Conservation (phyloP, 2,329 filamentous ascomycete genomes). For the Trichothecium sympodiale region DNA sequence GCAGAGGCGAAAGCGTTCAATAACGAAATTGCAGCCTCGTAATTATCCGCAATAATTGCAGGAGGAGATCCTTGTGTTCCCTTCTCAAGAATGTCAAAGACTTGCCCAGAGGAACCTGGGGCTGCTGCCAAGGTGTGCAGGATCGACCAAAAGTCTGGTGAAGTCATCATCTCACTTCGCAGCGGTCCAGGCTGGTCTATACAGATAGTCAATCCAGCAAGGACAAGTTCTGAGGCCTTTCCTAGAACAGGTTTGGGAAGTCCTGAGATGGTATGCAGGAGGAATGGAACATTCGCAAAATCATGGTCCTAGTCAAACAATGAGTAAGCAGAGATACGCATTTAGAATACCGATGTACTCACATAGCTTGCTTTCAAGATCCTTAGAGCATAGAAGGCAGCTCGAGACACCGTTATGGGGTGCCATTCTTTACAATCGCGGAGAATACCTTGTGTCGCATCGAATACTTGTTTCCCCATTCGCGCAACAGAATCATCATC, state of each 20-base stretch:
- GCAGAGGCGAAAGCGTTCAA: conserved; percentile 85
- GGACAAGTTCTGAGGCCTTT: conserved; percentile 62
- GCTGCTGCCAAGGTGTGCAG: conserved; percentile 63
- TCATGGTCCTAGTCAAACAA: conserved; percentile 57
- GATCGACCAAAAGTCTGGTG: conserved; percentile 94
- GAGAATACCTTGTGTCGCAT: conserved; percentile 69
- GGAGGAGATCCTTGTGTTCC: conserved; percentile 64
- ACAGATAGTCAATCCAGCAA: conserved; percentile 71
- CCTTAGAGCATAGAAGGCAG: conserved; percentile 76
- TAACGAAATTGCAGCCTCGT: conserved; percentile 74
- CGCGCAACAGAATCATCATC: conserved; percentile 61
- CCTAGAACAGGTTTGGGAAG: conserved; percentile 69
- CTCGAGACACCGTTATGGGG: conserved; percentile 70
- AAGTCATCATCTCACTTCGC: conserved; percentile 87
- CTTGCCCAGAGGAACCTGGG: conserved; percentile 59
- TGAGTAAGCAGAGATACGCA: conserved; percentile 9
- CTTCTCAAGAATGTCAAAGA: conserved; percentile 79
- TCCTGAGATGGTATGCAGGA: conserved; percentile 83
- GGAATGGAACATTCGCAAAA: conserved; percentile 82
- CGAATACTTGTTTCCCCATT: conserved; percentile 70
- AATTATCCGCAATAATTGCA: conserved; percentile 89
- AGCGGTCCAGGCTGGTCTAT: conserved; percentile 68
- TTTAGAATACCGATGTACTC: conserved; percentile 26
- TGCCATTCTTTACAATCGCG: conserved; percentile 72
- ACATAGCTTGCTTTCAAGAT: conserved; percentile 78